Evolutionary conservation across 306 rosid genomes (phyloP).

Genomic region (Rosa multiflora): DNA sequence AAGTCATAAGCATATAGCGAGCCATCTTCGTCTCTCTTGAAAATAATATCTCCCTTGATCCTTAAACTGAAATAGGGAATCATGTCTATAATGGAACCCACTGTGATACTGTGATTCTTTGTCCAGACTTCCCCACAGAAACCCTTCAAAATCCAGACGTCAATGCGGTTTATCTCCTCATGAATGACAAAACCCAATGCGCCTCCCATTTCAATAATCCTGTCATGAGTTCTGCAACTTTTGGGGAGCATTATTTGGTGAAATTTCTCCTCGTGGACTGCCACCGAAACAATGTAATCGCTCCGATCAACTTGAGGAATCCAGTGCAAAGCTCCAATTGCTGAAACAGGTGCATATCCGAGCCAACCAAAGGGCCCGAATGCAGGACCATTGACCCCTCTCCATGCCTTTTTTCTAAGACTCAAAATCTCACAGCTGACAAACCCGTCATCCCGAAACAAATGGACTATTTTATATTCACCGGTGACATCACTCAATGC

Average conservation of each 20-base stretch:
- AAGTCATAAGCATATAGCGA: conserved; percentile 41
- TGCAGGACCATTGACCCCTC: conserved; percentile 45
- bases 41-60: conserved; percentile 42
- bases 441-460: conserved; percentile 39
- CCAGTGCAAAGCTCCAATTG: conserved; percentile 54
- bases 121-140: conserved; percentile 42
- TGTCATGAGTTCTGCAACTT: conserved; percentile 30
- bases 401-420: conserved; percentile 36
- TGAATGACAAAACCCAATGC: conserved; percentile 39
- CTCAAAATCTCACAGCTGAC: conserved; percentile 41
- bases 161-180: conserved; percentile 32
- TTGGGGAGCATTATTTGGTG: conserved; percentile 37
- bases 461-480: conserved; percentile 47
- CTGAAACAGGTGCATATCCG: conserved; percentile 38
- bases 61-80: conserved; percentile 37
- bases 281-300: conserved; percentile 39
- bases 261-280: conserved; percentile 37
- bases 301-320: conserved; percentile 37
- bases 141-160: conserved; percentile 45
- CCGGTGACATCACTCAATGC: conserved; percentile 25
- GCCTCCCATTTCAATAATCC: conserved; percentile 39
- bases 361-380: conserved; percentile 41
- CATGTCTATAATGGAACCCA: conserved; percentile 41
- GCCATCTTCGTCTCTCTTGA: conserved; percentile 39
- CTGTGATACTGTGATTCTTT: conserved; percentile 41